A percentile compares a stretch with the other conserved stretches of the same genome.
phyloP scores from a whole-genome alignment of 2,329 filamentous ascomycete species.

The Epichloe gansuensis region DNA sequence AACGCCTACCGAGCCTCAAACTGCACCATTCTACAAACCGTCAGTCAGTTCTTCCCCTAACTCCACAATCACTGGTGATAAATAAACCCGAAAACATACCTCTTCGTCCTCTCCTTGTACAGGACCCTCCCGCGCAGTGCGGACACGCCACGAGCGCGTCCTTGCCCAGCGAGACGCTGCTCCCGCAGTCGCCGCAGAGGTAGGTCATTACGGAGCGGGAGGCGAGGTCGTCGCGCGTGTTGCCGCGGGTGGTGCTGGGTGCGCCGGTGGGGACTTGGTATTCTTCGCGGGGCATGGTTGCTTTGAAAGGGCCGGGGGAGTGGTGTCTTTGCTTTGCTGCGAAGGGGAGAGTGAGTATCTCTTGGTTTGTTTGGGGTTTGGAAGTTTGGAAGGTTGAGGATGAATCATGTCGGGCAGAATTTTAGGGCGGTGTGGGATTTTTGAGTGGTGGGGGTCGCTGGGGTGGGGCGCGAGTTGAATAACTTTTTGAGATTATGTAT shows the following conservation, averaged over 20 bases:
- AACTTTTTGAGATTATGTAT: too few relatives aligned
- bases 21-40: conserved; percentile 77
- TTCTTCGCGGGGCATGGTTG: conserved; percentile 55
- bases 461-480: too few relatives aligned
- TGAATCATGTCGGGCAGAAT: too few relatives aligned
- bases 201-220: conserved; percentile 27
- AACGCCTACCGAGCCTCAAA: conserved; percentile 70
- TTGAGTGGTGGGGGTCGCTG: too few relatives aligned
- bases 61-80: not conserved
- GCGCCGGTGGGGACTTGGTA: conserved; percentile 58
- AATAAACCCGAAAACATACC: conserved; percentile 43
- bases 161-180: conserved; percentile 27
- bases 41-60: not conserved
- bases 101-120: conserved; percentile 96
- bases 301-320: too few relatives aligned
- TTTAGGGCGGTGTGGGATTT: too few relatives aligned
- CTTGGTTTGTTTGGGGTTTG: too few relatives aligned
- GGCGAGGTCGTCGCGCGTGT: conserved; percentile 26
- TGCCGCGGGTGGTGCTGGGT: conserved; percentile 28
- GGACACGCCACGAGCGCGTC: conserved; percentile 38
- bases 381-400: too few relatives aligned
- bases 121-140: conserved; percentile 77
- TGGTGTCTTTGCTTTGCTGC: too few relatives aligned
- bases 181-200: conserved; percentile 33
- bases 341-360: too few relatives aligned